phyloP scores from a whole-genome alignment of 2,329 filamentous ascomycete species.

The Claviceps africana region DNA sequence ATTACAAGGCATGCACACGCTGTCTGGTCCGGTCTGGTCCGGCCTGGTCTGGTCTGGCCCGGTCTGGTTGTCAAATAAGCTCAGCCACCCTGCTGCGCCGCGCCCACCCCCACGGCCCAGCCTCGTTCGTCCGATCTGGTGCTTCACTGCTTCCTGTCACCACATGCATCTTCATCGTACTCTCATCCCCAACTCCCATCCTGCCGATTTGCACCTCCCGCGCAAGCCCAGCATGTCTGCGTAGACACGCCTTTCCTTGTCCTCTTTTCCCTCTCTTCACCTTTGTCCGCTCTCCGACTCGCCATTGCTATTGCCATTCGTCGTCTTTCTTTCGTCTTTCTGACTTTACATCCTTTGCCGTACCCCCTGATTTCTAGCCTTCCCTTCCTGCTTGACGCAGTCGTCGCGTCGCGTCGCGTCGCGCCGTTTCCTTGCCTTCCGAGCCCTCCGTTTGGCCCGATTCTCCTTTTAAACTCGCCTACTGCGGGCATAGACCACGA shows the following conservation, averaged over 20 bases:
- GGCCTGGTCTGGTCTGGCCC: too few relatives aligned
- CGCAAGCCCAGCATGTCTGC: neutral
- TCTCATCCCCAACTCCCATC: neutral
- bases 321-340: neutral
- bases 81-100: too few relatives aligned
- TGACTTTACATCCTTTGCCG: neutral
- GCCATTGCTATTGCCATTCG: too few relatives aligned
- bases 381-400: neutral
- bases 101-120: too few relatives aligned
- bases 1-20: too few relatives aligned
- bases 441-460: neutral
- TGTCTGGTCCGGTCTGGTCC: too few relatives aligned
- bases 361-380: neutral
- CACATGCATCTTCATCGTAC: neutral
- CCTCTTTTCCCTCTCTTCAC: neutral
- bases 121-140: too few relatives aligned
- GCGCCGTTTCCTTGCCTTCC: neutral
- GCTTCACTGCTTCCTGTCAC: too few relatives aligned
- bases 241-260: neutral
- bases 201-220: neutral
- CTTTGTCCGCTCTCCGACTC: neutral
- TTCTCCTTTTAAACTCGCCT: neutral
- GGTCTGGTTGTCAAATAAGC: too few relatives aligned
- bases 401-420: neutral
- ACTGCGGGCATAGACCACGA: neutral